Percentiles rank a stretch among this genome's conserved stretches.
These are phyloP conservation scores for Vanrija pseudolonga DNA, from an alignment of 1,284 basidiomycete species.

Conservation along the genomic window DNA sequence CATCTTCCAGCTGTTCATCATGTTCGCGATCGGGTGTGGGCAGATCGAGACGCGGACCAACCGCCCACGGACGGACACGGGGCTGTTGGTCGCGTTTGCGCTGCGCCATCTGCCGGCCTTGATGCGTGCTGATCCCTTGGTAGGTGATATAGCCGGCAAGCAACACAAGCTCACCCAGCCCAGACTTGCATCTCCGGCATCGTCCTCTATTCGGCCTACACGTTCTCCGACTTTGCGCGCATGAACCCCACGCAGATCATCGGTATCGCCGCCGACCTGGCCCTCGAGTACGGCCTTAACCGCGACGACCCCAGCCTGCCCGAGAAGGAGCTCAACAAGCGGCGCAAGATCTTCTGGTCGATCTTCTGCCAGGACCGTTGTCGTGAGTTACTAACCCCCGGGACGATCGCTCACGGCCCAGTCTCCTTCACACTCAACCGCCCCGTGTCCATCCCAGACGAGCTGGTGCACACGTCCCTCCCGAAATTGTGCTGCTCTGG, in stretches of 20 bases:
- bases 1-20: not conserved
- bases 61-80: not conserved
- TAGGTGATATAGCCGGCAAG: not conserved
- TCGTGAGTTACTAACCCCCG: not conserved
- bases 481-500: too few species aligned
- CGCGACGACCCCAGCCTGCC: constrained; percentile 5
- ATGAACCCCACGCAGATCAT: constrained; percentile 8
- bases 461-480: not conserved
- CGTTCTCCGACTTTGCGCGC: constrained; percentile 6
- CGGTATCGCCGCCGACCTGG: not conserved
- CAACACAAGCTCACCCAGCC: not conserved
- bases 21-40: not conserved
- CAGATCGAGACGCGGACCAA: not conserved
- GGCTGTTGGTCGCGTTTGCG: not conserved
- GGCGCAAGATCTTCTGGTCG: constrained; percentile 11
- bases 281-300: constrained; percentile 6
- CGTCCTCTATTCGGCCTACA: not conserved
- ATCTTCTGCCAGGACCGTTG: constrained; percentile 7
- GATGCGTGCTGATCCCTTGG: not conserved
- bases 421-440: not conserved
- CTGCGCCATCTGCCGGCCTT: not conserved
- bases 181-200: constrained; percentile 7
- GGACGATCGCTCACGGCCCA: not conserved
- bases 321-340: constrained; percentile 1
- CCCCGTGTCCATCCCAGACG: not conserved